Evolutionary conservation across 106 monocot species (phyloP), one percentile per base, ranked within the genome.

Genomic region (Acanthochlamys bracteata): DNA sequence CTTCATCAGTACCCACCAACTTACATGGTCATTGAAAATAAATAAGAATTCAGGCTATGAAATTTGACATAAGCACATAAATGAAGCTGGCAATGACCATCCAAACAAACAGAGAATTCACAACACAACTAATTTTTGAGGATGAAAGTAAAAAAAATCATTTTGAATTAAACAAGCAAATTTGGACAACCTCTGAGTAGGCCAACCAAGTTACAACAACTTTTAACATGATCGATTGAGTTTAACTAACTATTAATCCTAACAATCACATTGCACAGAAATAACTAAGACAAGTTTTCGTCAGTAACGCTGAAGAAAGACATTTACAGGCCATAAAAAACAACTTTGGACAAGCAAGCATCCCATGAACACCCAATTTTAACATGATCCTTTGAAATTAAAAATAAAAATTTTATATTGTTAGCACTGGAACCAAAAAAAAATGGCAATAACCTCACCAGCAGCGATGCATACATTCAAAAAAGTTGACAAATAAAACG

Each of bases 1-100:
- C 86, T 74, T 96, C 95, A 74, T 96, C 95, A 24, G 82, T 96
- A 53, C 95, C 95, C 53, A 78, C 82, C 51, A 80, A 68, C 95
- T 95, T 68, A 42, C 15, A 25, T 24, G 13, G 42, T 63, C 19
- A 42, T 42, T 11, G 24, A 46, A 59, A 54, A 54, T 25, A 66
- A 66, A 22, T 27, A 51, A 52, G 22, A 49, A 51, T 22, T 4
- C 15, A 33, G 9, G 14, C n/a, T 19, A 47, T 33, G 11, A 59
- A n/a, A 46, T 33, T 65, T 20, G 7, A 39, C 10, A 60, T 53
- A 70, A 25, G 25, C 14, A 10, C 26, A 55, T 40, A 57, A 27
- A 11, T 13, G 41, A 41, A 24, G 20, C 41, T 41, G 42, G 20
- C 39, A 9, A 45, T 45, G 10, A 45, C 7, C 43, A 27, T 60